phyloP scores from a whole-genome alignment of 148 eudicot species.

The Chenopodium berlandieri region DNA sequence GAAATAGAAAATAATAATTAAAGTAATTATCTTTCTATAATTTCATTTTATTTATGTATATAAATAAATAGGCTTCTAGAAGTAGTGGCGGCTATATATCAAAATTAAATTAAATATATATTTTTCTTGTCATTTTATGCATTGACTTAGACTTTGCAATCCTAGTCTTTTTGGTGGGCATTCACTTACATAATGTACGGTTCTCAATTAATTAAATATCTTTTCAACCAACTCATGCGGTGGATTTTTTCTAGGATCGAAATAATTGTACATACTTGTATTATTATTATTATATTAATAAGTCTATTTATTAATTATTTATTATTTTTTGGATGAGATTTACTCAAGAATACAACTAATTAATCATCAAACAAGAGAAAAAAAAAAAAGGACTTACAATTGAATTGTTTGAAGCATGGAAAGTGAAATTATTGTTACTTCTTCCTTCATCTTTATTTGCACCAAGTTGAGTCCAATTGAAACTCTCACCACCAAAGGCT shows the following conservation, averaged over 20 bases:
- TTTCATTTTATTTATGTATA: background rate
- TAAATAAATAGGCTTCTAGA: slow-evolving; percentile 7
- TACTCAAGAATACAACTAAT: background rate
- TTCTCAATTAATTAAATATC: background rate
- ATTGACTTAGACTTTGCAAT: slow-evolving; percentile 33
- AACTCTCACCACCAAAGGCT: slow-evolving; percentile 44
- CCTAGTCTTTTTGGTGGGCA: slow-evolving; percentile 23
- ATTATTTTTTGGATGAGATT: background rate
- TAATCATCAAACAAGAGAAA: background rate
- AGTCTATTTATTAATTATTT: too few relatives aligned
- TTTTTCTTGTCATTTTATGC: slow-evolving; percentile 23
- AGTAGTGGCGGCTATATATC: background rate
- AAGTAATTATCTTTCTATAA: background rate
- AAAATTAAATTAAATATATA: background rate
- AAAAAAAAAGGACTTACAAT: slow-evolving; percentile 30
- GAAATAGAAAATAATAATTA: background rate
- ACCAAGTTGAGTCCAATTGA: slow-evolving; percentile 32
- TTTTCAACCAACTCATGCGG: background rate
- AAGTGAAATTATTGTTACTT: slow-evolving; percentile 51
- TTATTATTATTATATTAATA: too few relatives aligned
- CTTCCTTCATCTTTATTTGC: slow-evolving; percentile 28
- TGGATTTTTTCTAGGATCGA: background rate
- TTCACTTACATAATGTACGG: background rate
- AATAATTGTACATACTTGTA: too few relatives aligned
- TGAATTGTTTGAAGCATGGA: slow-evolving; percentile 40